These are phyloP conservation scores for Thinopyrum elongatum DNA, from an alignment of 176 grass and related monocot genomes.

Conservation along the genomic window DNA sequence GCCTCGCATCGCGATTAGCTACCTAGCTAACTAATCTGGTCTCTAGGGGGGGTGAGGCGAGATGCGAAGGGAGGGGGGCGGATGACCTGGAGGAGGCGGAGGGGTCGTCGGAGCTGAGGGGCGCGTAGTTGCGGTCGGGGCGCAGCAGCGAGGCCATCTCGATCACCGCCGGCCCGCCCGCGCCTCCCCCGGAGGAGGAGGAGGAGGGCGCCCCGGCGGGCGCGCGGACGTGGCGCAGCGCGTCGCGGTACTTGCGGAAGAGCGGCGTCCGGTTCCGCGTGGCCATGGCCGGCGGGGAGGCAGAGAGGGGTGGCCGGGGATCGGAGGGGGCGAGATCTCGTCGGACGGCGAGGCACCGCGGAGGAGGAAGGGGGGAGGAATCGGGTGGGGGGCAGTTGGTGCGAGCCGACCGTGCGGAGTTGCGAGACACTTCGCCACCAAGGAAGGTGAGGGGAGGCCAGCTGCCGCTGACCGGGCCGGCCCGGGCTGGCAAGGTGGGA, in stretches of 20 bases:
- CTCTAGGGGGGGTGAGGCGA: background rate
- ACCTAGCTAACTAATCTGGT: background rate
- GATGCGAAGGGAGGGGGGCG: background rate
- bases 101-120: constrained; percentile 92
- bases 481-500: too few relatives aligned
- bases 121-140: constrained; percentile 64
- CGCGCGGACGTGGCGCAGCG: constrained; percentile 76
- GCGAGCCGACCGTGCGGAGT: constrained; percentile 22
- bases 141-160: constrained; percentile 85
- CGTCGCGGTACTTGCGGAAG: constrained; percentile 93
- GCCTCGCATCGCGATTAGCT: background rate
- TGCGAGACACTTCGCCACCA: constrained; percentile 23
- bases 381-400: constrained; percentile 24
- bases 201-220: constrained; percentile 40
- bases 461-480: background rate
- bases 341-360: constrained; percentile 19
- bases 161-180: constrained; percentile 64
- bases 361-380: background rate
- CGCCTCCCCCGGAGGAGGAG: background rate
- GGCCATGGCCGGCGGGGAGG: constrained; percentile 52
- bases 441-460: background rate
- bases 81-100: constrained; percentile 64
- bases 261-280: constrained; percentile 83
- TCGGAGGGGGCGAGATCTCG: constrained; percentile 25
- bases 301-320: too few relatives aligned